Evolutionary conservation across 202 grass and related monocot genomes (phyloP).

Genomic region (Digitaria exilis): DNA sequence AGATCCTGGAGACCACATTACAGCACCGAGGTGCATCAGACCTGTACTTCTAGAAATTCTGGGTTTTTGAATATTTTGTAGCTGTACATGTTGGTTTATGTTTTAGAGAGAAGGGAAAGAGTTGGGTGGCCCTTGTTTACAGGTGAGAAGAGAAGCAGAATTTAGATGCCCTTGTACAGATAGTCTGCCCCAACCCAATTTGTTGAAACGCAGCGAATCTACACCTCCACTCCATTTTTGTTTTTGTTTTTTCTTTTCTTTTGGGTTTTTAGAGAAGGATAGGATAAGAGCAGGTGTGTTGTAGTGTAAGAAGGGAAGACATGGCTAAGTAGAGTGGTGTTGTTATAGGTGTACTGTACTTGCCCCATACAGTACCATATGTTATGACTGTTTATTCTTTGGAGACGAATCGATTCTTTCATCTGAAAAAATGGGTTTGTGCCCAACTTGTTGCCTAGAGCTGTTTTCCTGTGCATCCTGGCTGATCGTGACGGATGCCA

Average conservation of each 20-base stretch:
- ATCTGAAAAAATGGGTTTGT: background rate
- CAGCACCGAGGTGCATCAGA: background rate
- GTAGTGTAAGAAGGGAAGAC: too few relatives aligned
- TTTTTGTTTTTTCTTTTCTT: too few relatives aligned
- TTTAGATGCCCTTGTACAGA: slow-evolving; percentile 58
- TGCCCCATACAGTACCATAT: too few relatives aligned
- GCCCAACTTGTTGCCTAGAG: too few relatives aligned
- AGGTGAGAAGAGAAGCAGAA: slow-evolving; percentile 38
- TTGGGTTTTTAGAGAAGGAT: slow-evolving; percentile 25
- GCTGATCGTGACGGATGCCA: too few relatives aligned
- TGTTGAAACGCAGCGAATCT: slow-evolving; percentile 24
- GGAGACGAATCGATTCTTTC: too few relatives aligned
- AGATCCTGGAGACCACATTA: background rate
- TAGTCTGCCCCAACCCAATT: slow-evolving; percentile 39
- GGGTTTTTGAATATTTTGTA: slow-evolving; percentile 46
- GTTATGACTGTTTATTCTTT: too few relatives aligned
- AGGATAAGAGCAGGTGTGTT: slow-evolving; percentile 24
- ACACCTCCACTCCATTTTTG: slow-evolving; percentile 24
- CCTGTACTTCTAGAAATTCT: slow-evolving; percentile 31
- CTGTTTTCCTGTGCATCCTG: too few relatives aligned
- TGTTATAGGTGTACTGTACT: too few relatives aligned
- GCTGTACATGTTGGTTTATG: slow-evolving; percentile 46
- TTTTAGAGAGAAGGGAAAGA: slow-evolving; percentile 33
- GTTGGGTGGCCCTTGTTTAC: slow-evolving; percentile 39
- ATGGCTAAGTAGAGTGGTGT: too few relatives aligned